Evolutionary conservation across 2,329 filamentous ascomycete species (phyloP).

Genomic region (Colletotrichum lindemuthianum): DNA sequence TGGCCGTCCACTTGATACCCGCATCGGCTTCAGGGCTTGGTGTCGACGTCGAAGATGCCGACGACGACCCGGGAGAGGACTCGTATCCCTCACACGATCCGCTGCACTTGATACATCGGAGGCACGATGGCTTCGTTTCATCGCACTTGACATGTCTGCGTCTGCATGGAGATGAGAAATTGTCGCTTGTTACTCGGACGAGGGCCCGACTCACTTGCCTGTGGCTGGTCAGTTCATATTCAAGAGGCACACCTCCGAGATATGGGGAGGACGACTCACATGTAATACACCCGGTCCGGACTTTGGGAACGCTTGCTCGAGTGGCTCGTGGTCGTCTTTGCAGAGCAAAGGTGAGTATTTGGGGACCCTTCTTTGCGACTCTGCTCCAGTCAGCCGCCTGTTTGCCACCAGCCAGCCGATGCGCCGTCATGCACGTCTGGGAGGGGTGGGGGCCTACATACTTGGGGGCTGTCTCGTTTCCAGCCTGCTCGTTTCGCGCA

Average conservation of each 20-base stretch:
- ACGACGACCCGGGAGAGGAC: background rate
- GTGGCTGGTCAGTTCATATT: background rate
- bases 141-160: conserved; percentile 50
- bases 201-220: conserved; percentile 43
- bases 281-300: conserved; percentile 45
- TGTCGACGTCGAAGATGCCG: conserved; percentile 2
- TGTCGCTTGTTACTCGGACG: background rate
- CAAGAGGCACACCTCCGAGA: no score
- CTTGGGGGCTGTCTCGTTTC: conserved; percentile 13
- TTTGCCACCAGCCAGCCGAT: conserved; percentile 4
- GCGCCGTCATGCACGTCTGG: background rate
- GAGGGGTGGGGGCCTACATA: conserved; percentile 18
- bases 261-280: conserved; percentile 41
- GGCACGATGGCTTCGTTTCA: conserved; percentile 47
- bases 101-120: conserved; percentile 48
- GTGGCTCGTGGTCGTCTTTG: conserved; percentile 43
- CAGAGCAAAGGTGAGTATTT: conserved; percentile 42
- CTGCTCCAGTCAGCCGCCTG: conserved; percentile 10
- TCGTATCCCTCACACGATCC: conserved; percentile 47
- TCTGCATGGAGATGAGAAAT: conserved; percentile 36
- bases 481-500: conserved; percentile 8
- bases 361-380: conserved; percentile 12
- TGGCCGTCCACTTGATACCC: background rate
- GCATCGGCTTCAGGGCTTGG: background rate
- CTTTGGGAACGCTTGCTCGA: conserved; percentile 45